Base-by-base conservation (phyloP, 768 basidiomycete genomes). In the Lentinula lateritia region DNA sequence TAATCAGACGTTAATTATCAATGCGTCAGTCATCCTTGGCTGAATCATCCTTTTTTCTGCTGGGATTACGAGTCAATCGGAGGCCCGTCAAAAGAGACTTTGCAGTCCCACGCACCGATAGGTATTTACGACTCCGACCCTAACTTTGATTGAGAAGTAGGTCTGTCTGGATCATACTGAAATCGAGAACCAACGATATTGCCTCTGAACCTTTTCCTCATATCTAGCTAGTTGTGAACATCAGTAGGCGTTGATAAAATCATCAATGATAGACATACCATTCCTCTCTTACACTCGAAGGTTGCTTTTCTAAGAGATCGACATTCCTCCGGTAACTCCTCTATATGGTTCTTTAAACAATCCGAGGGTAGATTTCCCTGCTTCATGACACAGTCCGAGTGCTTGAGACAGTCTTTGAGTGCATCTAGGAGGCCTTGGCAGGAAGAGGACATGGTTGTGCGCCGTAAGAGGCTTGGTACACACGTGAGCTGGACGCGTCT, bases 251-350 rank as follows among this genome's bases (percentile, higher is more conserved):
- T 13, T 13, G 0, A 12, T 5, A 53, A 35, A 59, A 28, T 28
- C 63, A 23, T 41, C 23, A 50, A 2, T 43, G 23, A 45, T 53
- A 54, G 23, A 77, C 85, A 62, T 62, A 93, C 92, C 90, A 93
- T 90, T 46, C 88, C 91, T 62, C 92, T 81, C 73, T 96, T 96
- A 76, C 94, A 96, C 65, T 95, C 92, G 66, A 90, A 94, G 0
- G 90, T 87, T 10, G 92, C 91, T 72, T 85, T 86, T 56, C 94
- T 81, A 59, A 96, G 75, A 32, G 85, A 81, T 70, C 85, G 84
- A 71, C 94, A 96, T 66, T 89, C 81, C 66, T 90, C 86, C 2
- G 94, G 93, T 28, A 96, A 80, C 64, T 93, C 88, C 58, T 87
- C 77, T 23, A 73, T 75, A 73, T 95, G 90, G 32, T 90, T 70